Evolutionary conservation across 768 basidiomycete genomes (phyloP).

Genomic region (Lactifluus hygrophoroides): DNA sequence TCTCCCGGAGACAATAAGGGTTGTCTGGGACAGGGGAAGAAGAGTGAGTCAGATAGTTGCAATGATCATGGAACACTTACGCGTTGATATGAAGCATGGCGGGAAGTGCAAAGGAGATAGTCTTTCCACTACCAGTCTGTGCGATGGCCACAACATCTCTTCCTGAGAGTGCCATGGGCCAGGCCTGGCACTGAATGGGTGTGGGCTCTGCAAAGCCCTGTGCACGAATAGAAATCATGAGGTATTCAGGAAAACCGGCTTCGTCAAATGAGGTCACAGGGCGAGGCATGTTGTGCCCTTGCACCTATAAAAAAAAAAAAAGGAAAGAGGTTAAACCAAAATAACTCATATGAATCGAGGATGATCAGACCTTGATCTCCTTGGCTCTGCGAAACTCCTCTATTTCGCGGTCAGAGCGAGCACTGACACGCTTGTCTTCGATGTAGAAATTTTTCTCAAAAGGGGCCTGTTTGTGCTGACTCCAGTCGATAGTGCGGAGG

Average conservation of each 20-base stretch:
- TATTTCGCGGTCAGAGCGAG: conserved; percentile 75
- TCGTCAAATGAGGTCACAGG: conserved; percentile 92
- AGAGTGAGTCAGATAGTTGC: not conserved
- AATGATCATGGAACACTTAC: conserved; percentile 37
- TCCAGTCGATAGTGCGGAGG: conserved; percentile 83
- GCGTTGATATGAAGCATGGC: conserved; percentile 99
- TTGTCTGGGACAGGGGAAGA: conserved; percentile 46
- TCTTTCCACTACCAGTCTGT: conserved; percentile 98
- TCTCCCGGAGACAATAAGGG: conserved; percentile 89
- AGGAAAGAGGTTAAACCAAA: not conserved
- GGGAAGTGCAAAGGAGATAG: conserved; percentile 95
- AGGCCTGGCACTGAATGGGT: conserved; percentile 96
- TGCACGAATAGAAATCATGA: conserved; percentile 86
- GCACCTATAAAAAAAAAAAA: conserved; percentile 43
- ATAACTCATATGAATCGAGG: not conserved
- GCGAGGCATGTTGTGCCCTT: conserved; percentile 81
- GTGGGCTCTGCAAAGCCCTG: conserved; percentile 90
- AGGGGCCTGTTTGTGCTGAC: conserved; percentile 54
- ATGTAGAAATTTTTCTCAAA: conserved; percentile 99
- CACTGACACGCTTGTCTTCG: conserved; percentile 78
- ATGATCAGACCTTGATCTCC: conserved; percentile 67
- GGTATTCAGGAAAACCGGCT: conserved; percentile 92
- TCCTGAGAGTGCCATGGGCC: conserved; percentile 97
- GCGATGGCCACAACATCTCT: conserved; percentile 94
- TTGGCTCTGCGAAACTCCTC: conserved; percentile 77